Evolutionary conservation across 1,139 yeast species (phyloP).

Genomic region (Yamadazyma taylorii): DNA sequence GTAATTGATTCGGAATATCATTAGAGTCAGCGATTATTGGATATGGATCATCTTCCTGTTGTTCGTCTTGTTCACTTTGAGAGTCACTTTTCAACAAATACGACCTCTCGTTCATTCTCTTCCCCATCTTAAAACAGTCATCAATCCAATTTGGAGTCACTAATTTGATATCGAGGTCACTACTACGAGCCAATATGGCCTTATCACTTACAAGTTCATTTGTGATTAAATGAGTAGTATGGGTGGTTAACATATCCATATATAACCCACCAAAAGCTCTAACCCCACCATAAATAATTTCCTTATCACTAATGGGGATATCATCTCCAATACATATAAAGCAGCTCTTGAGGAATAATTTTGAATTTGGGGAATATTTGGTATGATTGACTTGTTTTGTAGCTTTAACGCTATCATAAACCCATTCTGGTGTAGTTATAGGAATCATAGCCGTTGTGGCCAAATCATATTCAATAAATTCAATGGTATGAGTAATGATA

Average conservation of each 20-base stretch:
- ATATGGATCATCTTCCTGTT: conserved; percentile 7
- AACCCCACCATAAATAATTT: conserved; percentile 65
- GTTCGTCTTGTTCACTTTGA: conserved; percentile 1
- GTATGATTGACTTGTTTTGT: conserved; percentile 50
- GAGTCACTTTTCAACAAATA: conserved; percentile 32
- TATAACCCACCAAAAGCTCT: conserved; percentile 75
- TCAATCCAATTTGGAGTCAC: conserved; percentile 80
- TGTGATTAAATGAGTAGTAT: conserved; percentile 79
- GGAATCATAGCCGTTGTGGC: conserved; percentile 63
- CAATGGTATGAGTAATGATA: conserved; percentile 53
- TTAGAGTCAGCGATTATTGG: conserved; percentile 14
- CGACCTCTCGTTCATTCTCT: conserved; percentile 50
- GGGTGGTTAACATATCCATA: conserved; percentile 60
- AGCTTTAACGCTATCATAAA: conserved; percentile 46
- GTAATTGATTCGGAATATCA: conserved; percentile 11
- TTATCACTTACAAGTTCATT: conserved; percentile 52
- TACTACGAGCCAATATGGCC: conserved; percentile 41
- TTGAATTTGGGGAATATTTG: conserved; percentile 68
- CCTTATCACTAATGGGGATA: conserved; percentile 59
- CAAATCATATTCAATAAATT: conserved; percentile 55
- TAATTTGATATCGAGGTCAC: conserved; percentile 50
- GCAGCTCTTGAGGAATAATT: conserved; percentile 59
- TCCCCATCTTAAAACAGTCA: conserved; percentile 59
- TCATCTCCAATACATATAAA: conserved; percentile 62
- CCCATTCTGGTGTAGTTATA: conserved; percentile 67